A percentile compares a stretch with the other conserved stretches of the same genome.
Conservation (phyloP, 805 yeast species). For the Ogataea methylovora region DNA sequence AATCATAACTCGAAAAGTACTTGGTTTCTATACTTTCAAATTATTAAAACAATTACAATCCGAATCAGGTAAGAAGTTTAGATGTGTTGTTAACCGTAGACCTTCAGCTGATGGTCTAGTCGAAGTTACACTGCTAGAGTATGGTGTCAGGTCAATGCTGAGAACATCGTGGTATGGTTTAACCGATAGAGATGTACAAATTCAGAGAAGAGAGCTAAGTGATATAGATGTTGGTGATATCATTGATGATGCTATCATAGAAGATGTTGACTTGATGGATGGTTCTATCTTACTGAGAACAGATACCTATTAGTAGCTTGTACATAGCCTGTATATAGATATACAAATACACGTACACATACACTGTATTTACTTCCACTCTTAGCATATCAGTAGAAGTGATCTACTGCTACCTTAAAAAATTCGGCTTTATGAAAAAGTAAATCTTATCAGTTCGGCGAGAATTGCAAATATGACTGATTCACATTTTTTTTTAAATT, state of each 20-base stretch:
- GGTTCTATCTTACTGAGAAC: conserved; percentile 29
- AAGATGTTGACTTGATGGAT: conserved; percentile 35
- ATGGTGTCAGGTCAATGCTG: conserved; percentile 22
- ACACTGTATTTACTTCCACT: too few species aligned
- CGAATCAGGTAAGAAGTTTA: conserved; percentile 25
- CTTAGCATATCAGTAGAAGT: too few species aligned
- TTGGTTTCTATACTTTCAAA: conserved; percentile 23
- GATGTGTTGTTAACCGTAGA: conserved; percentile 33
- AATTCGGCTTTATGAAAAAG: too few species aligned
- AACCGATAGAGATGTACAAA: conserved; percentile 9
- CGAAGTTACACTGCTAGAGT: conserved; percentile 21
- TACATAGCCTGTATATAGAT: too few species aligned
- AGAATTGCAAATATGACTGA: too few species aligned
- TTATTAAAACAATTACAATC: conserved; percentile 18
- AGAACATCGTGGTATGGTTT: conserved; percentile 22
- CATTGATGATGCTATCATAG: conserved; percentile 30
- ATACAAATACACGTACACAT: too few species aligned
- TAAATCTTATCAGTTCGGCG: too few species aligned
- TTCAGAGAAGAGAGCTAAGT: conserved; percentile 13
- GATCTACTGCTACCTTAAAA: too few species aligned
- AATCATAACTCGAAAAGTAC: conserved; percentile 15
- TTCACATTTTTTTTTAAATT: too few species aligned
- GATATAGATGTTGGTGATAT: conserved; percentile 37
- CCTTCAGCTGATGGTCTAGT: conserved; percentile 30
- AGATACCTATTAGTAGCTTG: conserved; percentile 11